Percentiles rank a stretch among this genome's conserved stretches.
These are phyloP conservation scores for Achaetomium macrosporum DNA, from an alignment of 2,329 filamentous ascomycete genomes.

Conservation along the genomic window DNA sequence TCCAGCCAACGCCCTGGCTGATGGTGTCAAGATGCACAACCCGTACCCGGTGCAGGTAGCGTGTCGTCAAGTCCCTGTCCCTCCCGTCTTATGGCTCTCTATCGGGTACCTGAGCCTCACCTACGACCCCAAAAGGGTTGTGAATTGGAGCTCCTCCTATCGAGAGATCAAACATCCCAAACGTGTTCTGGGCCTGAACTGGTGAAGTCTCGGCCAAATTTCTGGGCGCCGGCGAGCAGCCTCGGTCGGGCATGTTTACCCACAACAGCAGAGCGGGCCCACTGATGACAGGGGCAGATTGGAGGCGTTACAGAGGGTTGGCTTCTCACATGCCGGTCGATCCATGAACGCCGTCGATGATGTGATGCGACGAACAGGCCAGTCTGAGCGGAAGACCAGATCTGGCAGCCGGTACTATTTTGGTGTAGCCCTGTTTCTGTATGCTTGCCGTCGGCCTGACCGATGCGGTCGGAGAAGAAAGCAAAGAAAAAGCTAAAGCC, in stretches of 20 bases:
- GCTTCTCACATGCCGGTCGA: constrained; percentile 1
- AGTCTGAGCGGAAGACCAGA: not conserved
- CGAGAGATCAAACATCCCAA: no score
- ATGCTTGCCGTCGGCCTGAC: not conserved
- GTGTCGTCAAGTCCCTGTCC: no score
- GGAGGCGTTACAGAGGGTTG: no score
- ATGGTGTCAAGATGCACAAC: no score
- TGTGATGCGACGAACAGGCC: not conserved
- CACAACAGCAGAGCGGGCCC: not conserved
- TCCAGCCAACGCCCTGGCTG: no score
- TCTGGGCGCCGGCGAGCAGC: not conserved
- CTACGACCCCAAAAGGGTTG: no score
- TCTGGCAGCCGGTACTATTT: not conserved
- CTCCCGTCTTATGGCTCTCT: no score
- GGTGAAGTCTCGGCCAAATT: constrained; percentile 1
- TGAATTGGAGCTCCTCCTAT: no score
- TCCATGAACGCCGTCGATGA: not conserved
- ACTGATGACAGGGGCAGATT: not conserved
- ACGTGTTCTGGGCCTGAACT: not conserved
- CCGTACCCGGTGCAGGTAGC: no score
- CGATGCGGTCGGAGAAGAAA: not conserved
- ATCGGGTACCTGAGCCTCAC: no score
- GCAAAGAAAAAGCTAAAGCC: not conserved
- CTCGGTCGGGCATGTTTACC: constrained; percentile 3
- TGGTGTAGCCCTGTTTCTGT: not conserved